These are phyloP conservation scores for Sechiopsis laciniata DNA, from an alignment of 306 rosid species.

Conservation along the genomic window DNA sequence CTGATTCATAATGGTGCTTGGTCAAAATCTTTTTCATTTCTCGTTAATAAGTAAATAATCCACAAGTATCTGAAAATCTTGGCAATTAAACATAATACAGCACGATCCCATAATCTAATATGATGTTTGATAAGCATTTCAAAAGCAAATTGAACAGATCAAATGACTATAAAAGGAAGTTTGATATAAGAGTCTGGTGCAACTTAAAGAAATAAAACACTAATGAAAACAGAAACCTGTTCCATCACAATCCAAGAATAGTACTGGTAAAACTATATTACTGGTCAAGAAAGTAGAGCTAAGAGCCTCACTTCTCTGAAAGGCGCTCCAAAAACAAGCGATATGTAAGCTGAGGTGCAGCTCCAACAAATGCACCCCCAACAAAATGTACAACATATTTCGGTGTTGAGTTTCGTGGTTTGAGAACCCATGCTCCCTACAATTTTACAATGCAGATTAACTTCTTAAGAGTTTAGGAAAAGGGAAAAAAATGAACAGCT, in stretches of 20 bases:
- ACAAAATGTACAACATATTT: slow-evolving; percentile 77
- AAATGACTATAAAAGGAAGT: background rate
- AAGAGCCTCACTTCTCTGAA: slow-evolving; percentile 56
- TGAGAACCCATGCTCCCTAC: slow-evolving; percentile 96
- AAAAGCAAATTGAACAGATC: slow-evolving; percentile 4
- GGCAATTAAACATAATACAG: background rate
- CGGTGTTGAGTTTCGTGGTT: slow-evolving; percentile 61
- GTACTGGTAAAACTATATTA: background rate
- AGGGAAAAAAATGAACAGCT: slow-evolving; percentile 15
- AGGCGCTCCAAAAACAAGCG: slow-evolving; percentile 89
- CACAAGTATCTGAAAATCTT: background rate
- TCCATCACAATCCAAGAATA: slow-evolving; percentile 14
- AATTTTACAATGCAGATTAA: slow-evolving; percentile 18
- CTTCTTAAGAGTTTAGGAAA: slow-evolving; percentile 18
- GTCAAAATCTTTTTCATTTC: slow-evolving; percentile 13
- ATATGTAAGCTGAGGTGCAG: slow-evolving; percentile 96
- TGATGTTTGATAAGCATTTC: background rate
- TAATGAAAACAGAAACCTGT: background rate
- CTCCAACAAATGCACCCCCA: slow-evolving; percentile 96
- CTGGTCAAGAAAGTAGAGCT: background rate
- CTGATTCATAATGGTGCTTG: slow-evolving; percentile 33
- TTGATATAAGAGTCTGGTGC: background rate
- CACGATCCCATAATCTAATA: background rate
- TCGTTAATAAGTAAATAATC: slow-evolving; percentile 11
- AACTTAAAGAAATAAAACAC: slow-evolving; percentile 5